These are phyloP conservation scores for Gloeophyllum trabeum DNA, from an alignment of 768 basidiomycete species.

Conservation along the genomic window DNA sequence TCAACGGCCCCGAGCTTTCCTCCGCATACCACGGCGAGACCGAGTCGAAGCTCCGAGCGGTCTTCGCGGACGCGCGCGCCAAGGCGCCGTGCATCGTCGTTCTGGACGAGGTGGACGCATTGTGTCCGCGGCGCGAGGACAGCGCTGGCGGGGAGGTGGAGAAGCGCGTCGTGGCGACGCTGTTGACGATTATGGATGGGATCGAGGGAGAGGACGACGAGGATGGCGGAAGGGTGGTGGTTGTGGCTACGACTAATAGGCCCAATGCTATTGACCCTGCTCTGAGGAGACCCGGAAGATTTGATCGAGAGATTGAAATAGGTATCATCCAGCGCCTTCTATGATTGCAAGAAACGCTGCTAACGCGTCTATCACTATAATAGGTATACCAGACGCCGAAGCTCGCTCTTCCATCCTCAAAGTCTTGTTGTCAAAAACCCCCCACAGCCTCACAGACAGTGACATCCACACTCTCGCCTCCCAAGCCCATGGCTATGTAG, in stretches of 20 bases:
- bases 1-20: conserved; percentile 92
- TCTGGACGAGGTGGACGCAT: conserved; percentile 90
- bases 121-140: conserved; percentile 86
- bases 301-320: conserved; percentile 94
- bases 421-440: conserved; percentile 75
- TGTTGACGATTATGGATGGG: conserved; percentile 92
- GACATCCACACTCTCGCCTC: conserved; percentile 61
- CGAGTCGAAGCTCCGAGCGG: conserved; percentile 79
- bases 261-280: conserved; percentile 96
- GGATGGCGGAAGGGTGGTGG: conserved; percentile 60
- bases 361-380: too few relatives aligned
- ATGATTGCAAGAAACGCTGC: too few relatives aligned
- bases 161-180: conserved; percentile 88
- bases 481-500: conserved; percentile 91
- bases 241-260: conserved; percentile 92
- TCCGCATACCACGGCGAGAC: conserved; percentile 98
- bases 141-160: conserved; percentile 91
- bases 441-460: conserved; percentile 50
- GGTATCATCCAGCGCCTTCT: conserved; percentile 34
- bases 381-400: conserved; percentile 82
- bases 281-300: conserved; percentile 77
- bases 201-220: conserved; percentile 37
- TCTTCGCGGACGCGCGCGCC: conserved; percentile 75
- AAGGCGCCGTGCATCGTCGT: conserved; percentile 89
- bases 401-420: conserved; percentile 79